Evolutionary conservation across 441 rosid genomes (phyloP).

Genomic region (Euphorbia schlechtendalii): DNA sequence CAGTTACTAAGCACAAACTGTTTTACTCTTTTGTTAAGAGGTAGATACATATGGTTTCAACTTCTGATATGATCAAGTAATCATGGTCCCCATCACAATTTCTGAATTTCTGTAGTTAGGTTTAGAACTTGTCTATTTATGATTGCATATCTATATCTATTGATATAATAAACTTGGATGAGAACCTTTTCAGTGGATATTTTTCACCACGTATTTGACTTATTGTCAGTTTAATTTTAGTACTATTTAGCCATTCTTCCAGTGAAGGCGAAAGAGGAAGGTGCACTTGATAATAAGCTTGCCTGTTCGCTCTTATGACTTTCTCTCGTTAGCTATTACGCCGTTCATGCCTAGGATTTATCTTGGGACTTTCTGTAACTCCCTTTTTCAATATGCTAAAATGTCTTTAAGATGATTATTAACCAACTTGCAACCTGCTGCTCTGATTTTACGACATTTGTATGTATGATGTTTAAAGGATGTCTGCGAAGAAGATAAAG

Average conservation of each 20-base stretch:
- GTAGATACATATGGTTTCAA: not conserved
- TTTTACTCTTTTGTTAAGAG: not conserved
- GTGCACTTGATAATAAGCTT: not conserved
- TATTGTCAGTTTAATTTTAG: not conserved
- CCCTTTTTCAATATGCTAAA: not conserved
- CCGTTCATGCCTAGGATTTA: not conserved
- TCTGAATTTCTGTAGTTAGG: no score
- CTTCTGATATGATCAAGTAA: not conserved
- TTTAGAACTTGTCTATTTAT: no score
- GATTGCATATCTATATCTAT: not conserved
- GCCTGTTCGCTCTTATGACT: no score
- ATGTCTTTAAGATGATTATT: not conserved
- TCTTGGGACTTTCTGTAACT: not conserved
- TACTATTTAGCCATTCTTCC: not conserved
- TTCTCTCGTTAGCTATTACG: not conserved
- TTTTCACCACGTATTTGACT: not conserved
- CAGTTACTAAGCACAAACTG: not conserved
- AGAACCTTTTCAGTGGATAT: not conserved
- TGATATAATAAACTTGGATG: not conserved
- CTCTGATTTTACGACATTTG: constrained; percentile 1
- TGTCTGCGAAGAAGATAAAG: not conserved
- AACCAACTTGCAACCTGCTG: not conserved
- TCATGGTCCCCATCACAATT: not conserved
- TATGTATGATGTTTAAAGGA: not conserved
- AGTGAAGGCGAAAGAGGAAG: not conserved